Evolutionary conservation across 352 stramenopile species (phyloP).

Genomic region (Phytophthora multivora): DNA sequence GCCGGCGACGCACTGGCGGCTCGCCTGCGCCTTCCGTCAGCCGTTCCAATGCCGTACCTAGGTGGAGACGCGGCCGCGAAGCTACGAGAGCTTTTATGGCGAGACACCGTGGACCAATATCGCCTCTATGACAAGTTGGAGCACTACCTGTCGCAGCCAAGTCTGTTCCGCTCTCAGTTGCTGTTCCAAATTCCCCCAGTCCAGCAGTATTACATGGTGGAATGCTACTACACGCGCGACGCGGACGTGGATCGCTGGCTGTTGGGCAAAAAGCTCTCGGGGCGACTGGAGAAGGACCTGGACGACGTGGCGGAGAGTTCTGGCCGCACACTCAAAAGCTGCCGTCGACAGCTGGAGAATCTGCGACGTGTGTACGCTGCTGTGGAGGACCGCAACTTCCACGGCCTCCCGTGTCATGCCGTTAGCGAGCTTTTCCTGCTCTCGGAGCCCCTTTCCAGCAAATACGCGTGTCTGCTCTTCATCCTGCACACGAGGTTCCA

Average conservation of each 20-base stretch:
- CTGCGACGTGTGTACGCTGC: conserved; percentile 72
- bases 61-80: conserved; percentile 51
- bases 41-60: conserved; percentile 45
- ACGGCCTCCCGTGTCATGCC: conserved; percentile 46
- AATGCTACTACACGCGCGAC: conserved; percentile 83
- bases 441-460: conserved; percentile 72
- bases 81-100: conserved; percentile 74
- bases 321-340: conserved; percentile 76
- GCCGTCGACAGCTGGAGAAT: conserved; percentile 79
- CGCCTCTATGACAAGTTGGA: conserved; percentile 85
- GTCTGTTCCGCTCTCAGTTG: conserved; percentile 77
- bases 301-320: conserved; percentile 82
- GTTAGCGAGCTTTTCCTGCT: conserved; percentile 72
- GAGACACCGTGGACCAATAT: conserved; percentile 86
- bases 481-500: conserved; percentile 79
- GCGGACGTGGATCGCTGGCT: conserved; percentile 72
- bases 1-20: conserved; percentile 54
- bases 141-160: conserved; percentile 82
- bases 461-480: conserved; percentile 85
- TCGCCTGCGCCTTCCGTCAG: conserved; percentile 50
- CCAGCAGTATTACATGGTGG: conserved; percentile 83
- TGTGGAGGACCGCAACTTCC: conserved; percentile 84
- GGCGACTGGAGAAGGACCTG: conserved; percentile 85
- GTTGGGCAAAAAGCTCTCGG: conserved; percentile 79
- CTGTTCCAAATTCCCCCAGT: conserved; percentile 82